phyloP scores from a whole-genome alignment of 129 eudicot species.

The Smallanthus sonchifolius region DNA sequence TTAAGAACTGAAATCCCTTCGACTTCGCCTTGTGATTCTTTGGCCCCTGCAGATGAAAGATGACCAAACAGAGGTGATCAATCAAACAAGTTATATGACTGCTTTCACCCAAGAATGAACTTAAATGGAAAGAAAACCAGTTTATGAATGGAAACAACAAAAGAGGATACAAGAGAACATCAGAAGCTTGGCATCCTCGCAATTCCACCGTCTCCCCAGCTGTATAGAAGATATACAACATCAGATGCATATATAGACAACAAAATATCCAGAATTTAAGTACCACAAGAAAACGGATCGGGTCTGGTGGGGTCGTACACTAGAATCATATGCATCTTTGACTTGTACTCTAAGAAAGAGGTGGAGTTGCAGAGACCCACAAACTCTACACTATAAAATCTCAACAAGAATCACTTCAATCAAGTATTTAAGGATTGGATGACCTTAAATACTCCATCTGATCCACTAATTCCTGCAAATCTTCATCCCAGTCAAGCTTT shows the following conservation, averaged over 20 bases:
- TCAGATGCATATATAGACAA: slow-evolving; percentile 21
- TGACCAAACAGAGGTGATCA: slow-evolving; percentile 20
- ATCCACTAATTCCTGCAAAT: slow-evolving; percentile 60
- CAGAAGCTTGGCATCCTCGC: slow-evolving; percentile 33
- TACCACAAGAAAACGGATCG: neutral
- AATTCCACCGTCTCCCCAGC: slow-evolving; percentile 38
- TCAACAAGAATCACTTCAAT: slow-evolving; percentile 12
- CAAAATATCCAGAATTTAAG: neutral
- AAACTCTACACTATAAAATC: slow-evolving; percentile 16
- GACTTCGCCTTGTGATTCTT: slow-evolving; percentile 9
- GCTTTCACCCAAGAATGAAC: neutral
- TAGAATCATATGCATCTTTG: slow-evolving; percentile 17
- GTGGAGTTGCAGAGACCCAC: slow-evolving; percentile 37
- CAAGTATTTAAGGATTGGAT: slow-evolving; percentile 22
- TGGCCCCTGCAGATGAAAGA: slow-evolving; percentile 19
- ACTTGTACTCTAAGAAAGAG: slow-evolving; percentile 22
- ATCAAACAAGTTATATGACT: neutral
- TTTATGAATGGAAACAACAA: neutral
- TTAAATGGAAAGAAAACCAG: neutral
- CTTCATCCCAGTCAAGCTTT: slow-evolving; percentile 70
- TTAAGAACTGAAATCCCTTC: neutral
- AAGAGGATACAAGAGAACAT: slow-evolving; percentile 43
- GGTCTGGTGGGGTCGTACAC: neutral
- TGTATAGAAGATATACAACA: neutral
- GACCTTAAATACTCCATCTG: slow-evolving; percentile 63